phyloP scores from a whole-genome alignment of 225 moss, liverwort and hornwort species.

The Bryum argenteum region DNA sequence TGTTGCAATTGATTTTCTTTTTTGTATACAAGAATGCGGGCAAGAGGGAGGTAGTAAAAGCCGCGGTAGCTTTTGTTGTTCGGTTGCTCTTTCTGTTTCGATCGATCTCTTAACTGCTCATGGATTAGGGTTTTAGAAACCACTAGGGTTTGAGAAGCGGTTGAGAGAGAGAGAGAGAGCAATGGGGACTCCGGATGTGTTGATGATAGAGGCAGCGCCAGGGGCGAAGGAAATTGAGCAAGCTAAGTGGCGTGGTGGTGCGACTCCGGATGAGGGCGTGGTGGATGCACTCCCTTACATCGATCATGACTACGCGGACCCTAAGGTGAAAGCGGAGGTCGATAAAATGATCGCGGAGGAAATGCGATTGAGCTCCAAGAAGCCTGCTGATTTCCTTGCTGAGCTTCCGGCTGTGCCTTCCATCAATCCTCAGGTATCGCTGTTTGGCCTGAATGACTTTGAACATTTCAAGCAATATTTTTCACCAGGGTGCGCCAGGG shows the following conservation, averaged over 20 bases:
- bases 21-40: conserved; percentile 6
- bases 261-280: conserved; percentile 62
- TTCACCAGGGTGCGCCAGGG: conserved; percentile 8
- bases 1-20: background rate
- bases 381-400: conserved; percentile 82
- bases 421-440: conserved; percentile 67
- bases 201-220: conserved; percentile 75
- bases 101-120: background rate
- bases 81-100: background rate
- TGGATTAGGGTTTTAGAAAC: conserved; percentile 21
- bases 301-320: conserved; percentile 83
- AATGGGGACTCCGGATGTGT: conserved; percentile 77
- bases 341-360: conserved; percentile 93
- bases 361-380: conserved; percentile 74
- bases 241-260: conserved; percentile 69
- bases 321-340: conserved; percentile 82
- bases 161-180: background rate
- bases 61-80: background rate
- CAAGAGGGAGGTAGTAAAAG: background rate
- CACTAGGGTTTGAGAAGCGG: conserved; percentile 20
- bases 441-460: background rate
- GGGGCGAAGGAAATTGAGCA: conserved; percentile 42
- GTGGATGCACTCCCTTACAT: conserved; percentile 95
- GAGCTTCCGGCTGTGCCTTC: conserved; percentile 72
- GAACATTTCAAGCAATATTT: background rate